Base-by-base conservation (phyloP, 768 basidiomycete species). In the Hydnum rufescens region DNA sequence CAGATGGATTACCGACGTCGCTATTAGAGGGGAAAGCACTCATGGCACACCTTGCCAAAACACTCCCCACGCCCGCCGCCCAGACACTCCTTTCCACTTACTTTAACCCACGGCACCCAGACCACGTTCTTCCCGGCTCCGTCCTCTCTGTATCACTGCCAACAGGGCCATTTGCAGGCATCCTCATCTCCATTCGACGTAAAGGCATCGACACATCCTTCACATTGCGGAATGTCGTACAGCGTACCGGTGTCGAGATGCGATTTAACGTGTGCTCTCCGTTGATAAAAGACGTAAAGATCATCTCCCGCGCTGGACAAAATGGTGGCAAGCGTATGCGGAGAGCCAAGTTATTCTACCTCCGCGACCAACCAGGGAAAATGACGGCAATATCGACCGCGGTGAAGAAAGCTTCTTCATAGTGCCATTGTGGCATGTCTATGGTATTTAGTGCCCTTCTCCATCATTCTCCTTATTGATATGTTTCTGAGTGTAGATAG, bases 241-340 rank as follows among this genome's bases (percentile, higher is more conserved):
- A 87, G 60, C 74, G 88, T 57, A 87, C 82, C 8, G 92, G 90
- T 8, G 82, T 95, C 34, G 93, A 96, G 71, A 81, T 87, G 81
- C 82, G 81, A 61, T 84, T 87, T 68, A 89, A 81, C 64, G 77
- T 80, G 57, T 78, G 76, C 61, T 85, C 82, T 50, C 92, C 93
- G 28, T 75, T 86, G 62, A 60, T 97, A 65, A 87, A 85, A 71
- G 78, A 82, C 52, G 82, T 97, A 66, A 78, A 79, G 66, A 68
- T 96, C 55, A 67, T 90, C 54, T 74, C 76, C 65, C 69, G 67
- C 32, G 57, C 57, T 49, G 55, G 51, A 26, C 51, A 31, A 3
- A 48, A 51, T n/a, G 44, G 54, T 36, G 73, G 71, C 55, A 73
- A 73, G 55, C 67, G 77, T 58, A 76, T 81, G 72, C 69, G 76